These are phyloP conservation scores for Pichia sp. DNA, from an alignment of 1,139 yeast species.

Conservation along the genomic window DNA sequence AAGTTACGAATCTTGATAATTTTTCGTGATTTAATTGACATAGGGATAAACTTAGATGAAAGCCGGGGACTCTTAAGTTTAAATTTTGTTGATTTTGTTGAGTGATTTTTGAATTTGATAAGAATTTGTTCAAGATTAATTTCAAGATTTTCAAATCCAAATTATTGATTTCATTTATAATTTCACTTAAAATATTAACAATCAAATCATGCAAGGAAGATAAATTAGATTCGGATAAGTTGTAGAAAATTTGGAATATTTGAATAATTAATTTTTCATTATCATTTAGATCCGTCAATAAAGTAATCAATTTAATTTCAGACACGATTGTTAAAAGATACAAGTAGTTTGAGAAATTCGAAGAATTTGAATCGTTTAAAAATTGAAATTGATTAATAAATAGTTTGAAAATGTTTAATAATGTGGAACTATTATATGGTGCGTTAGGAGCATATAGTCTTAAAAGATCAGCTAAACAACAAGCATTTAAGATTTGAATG, in stretches of 20 bases:
- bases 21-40: conserved; percentile 70
- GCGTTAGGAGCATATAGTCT: conserved; percentile 88
- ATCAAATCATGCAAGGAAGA: conserved; percentile 50
- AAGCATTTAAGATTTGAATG: conserved; percentile 64
- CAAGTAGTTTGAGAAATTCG: conserved; percentile 56
- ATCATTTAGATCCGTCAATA: conserved; percentile 70
- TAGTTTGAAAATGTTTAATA: conserved; percentile 56
- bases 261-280: conserved; percentile 48
- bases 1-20: conserved; percentile 72
- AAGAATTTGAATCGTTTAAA: conserved; percentile 44
- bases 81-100: conserved; percentile 13
- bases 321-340: conserved; percentile 64
- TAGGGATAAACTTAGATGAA: conserved; percentile 58
- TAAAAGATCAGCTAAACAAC: conserved; percentile 71
- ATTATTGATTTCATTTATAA: conserved; percentile 66
- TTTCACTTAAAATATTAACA: conserved; percentile 65
- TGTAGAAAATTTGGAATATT: conserved; percentile 60
- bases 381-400: conserved; percentile 58
- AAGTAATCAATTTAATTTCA: conserved; percentile 72
- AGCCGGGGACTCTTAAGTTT: conserved; percentile 40
- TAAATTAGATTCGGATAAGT: conserved; percentile 31
- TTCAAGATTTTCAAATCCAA: conserved; percentile 62
- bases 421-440: conserved; percentile 63
- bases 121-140: conserved; percentile 51
- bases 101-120: conserved; percentile 25